Conservation (phyloP, 768 basidiomycete genomes). For the Lentinus brumalis region DNA sequence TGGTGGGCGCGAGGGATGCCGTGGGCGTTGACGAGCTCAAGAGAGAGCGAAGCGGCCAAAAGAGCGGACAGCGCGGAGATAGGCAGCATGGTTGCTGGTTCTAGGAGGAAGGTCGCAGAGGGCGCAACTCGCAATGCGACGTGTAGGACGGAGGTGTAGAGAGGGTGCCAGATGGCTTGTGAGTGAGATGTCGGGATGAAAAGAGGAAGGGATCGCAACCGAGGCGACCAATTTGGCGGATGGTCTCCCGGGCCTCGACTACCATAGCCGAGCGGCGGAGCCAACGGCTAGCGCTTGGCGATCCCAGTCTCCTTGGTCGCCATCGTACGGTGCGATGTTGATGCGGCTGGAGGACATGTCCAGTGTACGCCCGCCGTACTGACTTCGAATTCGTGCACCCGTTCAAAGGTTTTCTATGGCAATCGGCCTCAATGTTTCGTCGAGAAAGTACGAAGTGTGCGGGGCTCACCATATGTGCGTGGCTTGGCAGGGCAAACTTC, state of each 20-base stretch:
- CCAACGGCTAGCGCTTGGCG: not conserved
- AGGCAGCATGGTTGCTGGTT: slow-evolving; percentile 13
- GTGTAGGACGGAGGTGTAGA: not conserved
- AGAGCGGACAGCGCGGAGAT: slow-evolving; percentile 24
- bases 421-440: too few species aligned
- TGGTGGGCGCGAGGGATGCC: slow-evolving; percentile 1
- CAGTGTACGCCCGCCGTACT: too few species aligned
- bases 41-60: slow-evolving; percentile 22
- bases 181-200: not conserved
- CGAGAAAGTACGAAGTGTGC: too few species aligned
- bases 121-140: slow-evolving; percentile 23
- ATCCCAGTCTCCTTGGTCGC: not conserved
- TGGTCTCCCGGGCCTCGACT: not conserved
- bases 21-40: slow-evolving; percentile 20
- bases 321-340: too few species aligned
- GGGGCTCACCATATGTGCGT: too few species aligned
- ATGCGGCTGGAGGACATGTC: too few species aligned
- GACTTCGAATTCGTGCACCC: too few species aligned
- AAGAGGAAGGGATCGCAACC: not conserved
- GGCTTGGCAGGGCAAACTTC: too few species aligned
- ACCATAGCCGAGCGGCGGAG: not conserved
- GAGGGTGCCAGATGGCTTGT: slow-evolving; percentile 9
- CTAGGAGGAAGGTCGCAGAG: slow-evolving; percentile 11
- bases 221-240: too few species aligned
- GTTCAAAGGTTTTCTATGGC: too few species aligned